Conservation (phyloP, 129 eudicot genomes). For the Flaveria robusta region DNA sequence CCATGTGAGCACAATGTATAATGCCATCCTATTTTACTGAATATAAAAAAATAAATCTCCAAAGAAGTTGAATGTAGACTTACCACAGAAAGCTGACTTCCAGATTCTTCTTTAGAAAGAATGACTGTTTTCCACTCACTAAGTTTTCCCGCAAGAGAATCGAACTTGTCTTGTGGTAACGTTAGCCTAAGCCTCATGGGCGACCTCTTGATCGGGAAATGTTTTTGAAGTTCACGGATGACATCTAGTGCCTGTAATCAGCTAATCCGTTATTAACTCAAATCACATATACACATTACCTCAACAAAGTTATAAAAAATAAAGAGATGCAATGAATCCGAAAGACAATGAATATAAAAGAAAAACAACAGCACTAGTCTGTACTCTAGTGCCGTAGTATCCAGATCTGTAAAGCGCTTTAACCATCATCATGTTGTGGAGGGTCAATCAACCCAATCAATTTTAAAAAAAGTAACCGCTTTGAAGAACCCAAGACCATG, state of each 20-base stretch:
- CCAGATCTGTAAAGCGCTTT: not conserved
- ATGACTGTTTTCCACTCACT: conserved; percentile 60
- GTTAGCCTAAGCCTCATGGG: conserved; percentile 81
- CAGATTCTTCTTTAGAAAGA: conserved; percentile 79
- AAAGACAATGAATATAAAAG: not conserved
- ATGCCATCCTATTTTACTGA: not conserved
- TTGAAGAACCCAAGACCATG: conserved; percentile 6
- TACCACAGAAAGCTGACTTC: conserved; percentile 69
- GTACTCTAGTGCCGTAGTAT: too few species aligned
- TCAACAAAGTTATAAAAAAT: conserved; percentile 10
- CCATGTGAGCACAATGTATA: not conserved
- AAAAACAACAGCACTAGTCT: too few species aligned
- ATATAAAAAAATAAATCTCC: not conserved
- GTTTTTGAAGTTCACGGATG: conserved; percentile 91
- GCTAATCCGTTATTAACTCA: not conserved
- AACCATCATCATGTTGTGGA: not conserved
- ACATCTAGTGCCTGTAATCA: conserved; percentile 84
- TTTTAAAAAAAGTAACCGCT: not conserved
- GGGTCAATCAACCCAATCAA: not conserved
- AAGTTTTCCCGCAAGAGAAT: conserved; percentile 66
- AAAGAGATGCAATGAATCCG: not conserved
- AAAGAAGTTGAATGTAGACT: conserved; percentile 30
- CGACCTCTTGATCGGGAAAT: conserved; percentile 81
- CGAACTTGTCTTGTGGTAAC: conserved; percentile 43
- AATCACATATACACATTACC: not conserved